Conservation (phyloP, 164 flowering plant genomes). For the Chimonanthus salicifolius region DNA sequence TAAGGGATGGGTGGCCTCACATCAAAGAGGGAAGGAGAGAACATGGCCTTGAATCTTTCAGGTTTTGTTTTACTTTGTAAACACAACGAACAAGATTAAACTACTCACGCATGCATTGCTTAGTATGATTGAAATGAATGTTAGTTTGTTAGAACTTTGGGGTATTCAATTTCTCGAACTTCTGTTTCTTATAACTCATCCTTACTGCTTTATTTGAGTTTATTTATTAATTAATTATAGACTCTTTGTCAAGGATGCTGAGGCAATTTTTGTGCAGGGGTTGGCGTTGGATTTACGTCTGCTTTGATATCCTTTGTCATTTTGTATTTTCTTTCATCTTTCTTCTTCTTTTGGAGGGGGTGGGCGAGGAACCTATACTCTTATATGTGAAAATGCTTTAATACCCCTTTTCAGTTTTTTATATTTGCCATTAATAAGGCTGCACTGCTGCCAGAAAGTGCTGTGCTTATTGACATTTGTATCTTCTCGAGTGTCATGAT, state of each 20-base stretch:
- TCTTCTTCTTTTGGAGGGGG: not conserved
- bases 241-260: constrained; percentile 1
- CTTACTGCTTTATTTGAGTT: no score
- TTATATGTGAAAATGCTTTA: not conserved
- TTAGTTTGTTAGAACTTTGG: no score
- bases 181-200: no score
- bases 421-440: not conserved
- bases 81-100: no score
- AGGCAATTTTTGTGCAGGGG: constrained; percentile 50
- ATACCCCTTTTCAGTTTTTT: not conserved
- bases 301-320: constrained; percentile 88
- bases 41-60: no score
- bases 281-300: constrained; percentile 96
- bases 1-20: no score
- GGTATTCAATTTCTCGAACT: no score
- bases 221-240: no score
- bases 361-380: not conserved
- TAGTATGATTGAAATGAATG: no score
- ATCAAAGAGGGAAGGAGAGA: no score
- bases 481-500: not conserved
- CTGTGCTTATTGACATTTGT: not conserved
- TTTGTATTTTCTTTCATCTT: not conserved
- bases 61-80: no score
- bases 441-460: not conserved
- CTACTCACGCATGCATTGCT: no score